Conservation (phyloP, 805 yeast genomes). For the Torulaspora delbrueckii region DNA sequence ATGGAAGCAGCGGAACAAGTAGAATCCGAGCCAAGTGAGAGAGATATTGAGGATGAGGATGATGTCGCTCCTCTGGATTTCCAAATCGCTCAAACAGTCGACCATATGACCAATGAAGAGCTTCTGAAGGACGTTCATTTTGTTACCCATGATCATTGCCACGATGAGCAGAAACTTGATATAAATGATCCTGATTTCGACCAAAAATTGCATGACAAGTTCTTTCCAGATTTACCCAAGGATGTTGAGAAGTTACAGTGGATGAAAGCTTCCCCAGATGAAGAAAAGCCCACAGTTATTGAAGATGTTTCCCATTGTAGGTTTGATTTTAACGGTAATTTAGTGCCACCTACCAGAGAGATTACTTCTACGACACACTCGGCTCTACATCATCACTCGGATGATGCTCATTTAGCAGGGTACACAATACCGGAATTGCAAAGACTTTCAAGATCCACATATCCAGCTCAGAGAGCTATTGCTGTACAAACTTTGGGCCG, state of each 20-base stretch:
- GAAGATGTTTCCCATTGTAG: constrained; percentile 62
- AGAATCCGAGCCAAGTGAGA: background rate
- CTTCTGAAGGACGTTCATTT: constrained; percentile 55
- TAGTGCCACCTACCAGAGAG: constrained; percentile 56
- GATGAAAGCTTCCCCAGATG: constrained; percentile 70
- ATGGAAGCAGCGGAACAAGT: background rate
- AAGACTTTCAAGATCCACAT: constrained; percentile 70
- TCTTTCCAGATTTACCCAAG: constrained; percentile 82
- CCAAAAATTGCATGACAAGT: constrained; percentile 74
- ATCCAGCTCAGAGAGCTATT: constrained; percentile 79
- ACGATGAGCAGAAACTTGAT: constrained; percentile 40
- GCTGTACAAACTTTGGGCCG: constrained; percentile 87
- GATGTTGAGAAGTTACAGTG: constrained; percentile 81
- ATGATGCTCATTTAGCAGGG: constrained; percentile 85
- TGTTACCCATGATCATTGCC: constrained; percentile 46
- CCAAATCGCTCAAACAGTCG: constrained; percentile 44
- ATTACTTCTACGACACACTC: constrained; percentile 45
- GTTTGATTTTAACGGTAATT: constrained; percentile 81
- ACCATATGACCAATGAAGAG: constrained; percentile 42
- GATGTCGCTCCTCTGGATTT: constrained; percentile 48
- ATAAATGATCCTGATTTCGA: constrained; percentile 74
- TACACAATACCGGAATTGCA: constrained; percentile 81
- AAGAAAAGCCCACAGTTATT: constrained; percentile 33
- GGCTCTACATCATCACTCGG: constrained; percentile 91
- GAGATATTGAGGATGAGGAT: constrained; percentile 38